Evolutionary conservation across 2,329 filamentous ascomycete species (phyloP), one percentile per base, ranked within the genome.

Genomic region (Akanthomyces lecanii): DNA sequence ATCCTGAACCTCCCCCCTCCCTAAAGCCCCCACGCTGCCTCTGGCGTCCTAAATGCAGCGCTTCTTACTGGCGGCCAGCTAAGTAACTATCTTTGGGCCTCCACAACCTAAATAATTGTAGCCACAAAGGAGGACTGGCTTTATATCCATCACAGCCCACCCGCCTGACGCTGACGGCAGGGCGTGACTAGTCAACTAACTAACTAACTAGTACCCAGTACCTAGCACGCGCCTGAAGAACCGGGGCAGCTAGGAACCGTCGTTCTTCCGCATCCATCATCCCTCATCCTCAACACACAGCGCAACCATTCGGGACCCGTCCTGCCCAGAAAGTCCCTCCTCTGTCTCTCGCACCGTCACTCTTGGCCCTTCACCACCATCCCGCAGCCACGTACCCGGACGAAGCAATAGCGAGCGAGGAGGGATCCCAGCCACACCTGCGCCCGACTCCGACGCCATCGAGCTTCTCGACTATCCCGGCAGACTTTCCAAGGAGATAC

Each of bases 391-490:
- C 61, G 54, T 53, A 58, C 30, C 55, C 42, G 67, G 66, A 58
- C 55, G 14, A 63, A 63, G 60, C 64, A 63, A 40, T 42, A 47
- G 69, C 65, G 70, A 71, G 66, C 68, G 75, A 74, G 75, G 75
- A 76, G 75, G 75, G 75, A 76, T 65, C 55, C 66, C 63, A 42
- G 57, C 51, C 47, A 51, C 28, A 59, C 28, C 38, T 11, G 33
- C 45, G 3, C 36, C 54, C 50, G 60, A 61, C 38, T 50, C 52
- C 48, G 69, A 74, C 48, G 66, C 69, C 40, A 79, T 77, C 71
- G 79, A 81, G 66, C 77, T 83, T 53, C 69, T 68, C 64, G 75
- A 78, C 54, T 80, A 79, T 69, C 56, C 67, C 71, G 71, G 48
- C 68, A 70, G 57, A 67, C 10, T 21, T 30, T 33, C 5, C 11